Base-by-base conservation (phyloP, 2,329 filamentous ascomycete species). In the Exophiala alcalophila region DNA sequence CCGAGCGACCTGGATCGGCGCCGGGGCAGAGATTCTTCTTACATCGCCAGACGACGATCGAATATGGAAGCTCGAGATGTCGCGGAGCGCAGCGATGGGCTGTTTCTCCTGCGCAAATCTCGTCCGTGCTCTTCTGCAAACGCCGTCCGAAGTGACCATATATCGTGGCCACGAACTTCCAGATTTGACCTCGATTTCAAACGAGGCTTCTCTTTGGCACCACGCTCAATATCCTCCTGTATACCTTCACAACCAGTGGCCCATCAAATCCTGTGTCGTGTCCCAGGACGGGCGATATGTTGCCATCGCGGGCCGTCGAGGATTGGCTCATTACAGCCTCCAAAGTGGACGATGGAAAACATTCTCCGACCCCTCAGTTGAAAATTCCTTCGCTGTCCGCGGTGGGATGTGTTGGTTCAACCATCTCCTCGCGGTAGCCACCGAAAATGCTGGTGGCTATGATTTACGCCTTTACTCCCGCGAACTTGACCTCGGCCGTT, bases 331-430 rank as follows among this genome's bases (percentile, higher is more conserved):
- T 63, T 98, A 98, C 65, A 97, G 92, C 59, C 80, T 96, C 49
- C 85, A 85, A 54, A 97, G 91, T 60, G 87, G 91, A 19, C 78
- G 92, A 45, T 98, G 92, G 92, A 96, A 94, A 62, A 94, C 85
- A 0, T 98, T 98, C 62, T 77, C 84, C 34, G 88, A 90, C 57
- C 77, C 82, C 18, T 79, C 77, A 20, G 77, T 83, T 59, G 92
- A 97, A 64, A 89, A 90, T 57, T 87, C 90, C 50, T 98, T 98
- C 61, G 81, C 88, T 16, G 87, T 98, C 10, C 77, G 90, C 50
- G 92, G 92, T 34, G 92, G 92, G 5, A 95, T 98, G 90, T 97
- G 91, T 62, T 98, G 92, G 92, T 90, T 94, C 61, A 89, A 94
- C 54, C 91, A 98, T 65, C 86, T 97, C 21, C 73, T 98, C 12